Conservation (phyloP, 108 stramenopile species). For the Aurantiochytrium sp. region DNA sequence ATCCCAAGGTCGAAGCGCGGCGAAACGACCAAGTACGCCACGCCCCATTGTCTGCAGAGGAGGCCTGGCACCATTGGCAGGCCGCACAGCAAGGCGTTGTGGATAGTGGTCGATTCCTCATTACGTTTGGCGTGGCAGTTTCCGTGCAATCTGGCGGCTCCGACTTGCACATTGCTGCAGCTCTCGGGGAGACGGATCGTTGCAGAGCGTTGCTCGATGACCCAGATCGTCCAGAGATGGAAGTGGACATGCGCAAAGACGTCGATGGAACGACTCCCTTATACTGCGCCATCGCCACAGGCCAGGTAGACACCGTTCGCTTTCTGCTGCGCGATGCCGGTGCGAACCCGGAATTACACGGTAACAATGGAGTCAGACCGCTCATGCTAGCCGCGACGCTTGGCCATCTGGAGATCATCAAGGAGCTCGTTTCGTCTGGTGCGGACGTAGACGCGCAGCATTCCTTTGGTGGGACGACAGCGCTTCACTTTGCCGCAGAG, state of each 20-base stretch:
- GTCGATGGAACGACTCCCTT: not conserved
- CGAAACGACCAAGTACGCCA: not conserved
- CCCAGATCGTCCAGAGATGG: not conserved
- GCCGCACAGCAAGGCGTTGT: not conserved
- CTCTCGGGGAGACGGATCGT: not conserved
- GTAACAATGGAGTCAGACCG: not conserved
- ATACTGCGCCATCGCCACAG: not conserved
- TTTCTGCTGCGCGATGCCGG: not conserved
- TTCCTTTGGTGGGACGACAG: not conserved
- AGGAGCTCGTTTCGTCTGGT: not conserved
- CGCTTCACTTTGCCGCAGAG: not conserved
- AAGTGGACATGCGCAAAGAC: not conserved
- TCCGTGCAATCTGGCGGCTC: not conserved
- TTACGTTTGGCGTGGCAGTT: not conserved
- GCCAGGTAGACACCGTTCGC: not conserved
- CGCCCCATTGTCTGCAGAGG: not conserved
- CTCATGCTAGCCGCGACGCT: not conserved
- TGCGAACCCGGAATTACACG: not conserved
- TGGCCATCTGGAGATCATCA: not conserved
- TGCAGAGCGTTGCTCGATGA: not conserved
- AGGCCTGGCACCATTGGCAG: conserved; percentile 10
- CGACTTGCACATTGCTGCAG: not conserved
- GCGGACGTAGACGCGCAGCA: not conserved
- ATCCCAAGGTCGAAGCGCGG: not conserved
- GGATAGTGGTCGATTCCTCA: not conserved